These are phyloP conservation scores for Tuctoria greenei DNA, from an alignment of 176 grass and related monocot genomes.

Conservation along the genomic window DNA sequence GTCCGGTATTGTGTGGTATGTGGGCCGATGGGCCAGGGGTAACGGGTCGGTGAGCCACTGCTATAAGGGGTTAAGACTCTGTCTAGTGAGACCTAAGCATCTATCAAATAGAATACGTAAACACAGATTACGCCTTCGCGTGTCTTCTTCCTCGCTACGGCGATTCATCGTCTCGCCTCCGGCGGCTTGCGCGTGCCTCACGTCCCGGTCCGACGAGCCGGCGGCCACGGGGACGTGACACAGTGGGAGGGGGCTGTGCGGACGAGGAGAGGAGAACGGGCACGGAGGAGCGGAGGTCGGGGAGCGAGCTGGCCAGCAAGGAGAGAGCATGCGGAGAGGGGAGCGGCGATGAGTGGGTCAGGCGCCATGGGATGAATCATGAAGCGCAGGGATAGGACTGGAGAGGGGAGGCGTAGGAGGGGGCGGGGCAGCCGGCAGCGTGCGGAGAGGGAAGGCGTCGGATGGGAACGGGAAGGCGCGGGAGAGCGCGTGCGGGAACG, in stretches of 20 bases:
- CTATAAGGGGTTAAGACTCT: too few relatives aligned
- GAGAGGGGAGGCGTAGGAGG: constrained; percentile 46
- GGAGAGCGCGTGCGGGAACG: constrained; percentile 36
- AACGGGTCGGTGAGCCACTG: too few relatives aligned
- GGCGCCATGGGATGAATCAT: constrained; percentile 51
- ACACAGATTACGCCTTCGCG: too few relatives aligned
- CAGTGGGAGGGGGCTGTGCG: constrained; percentile 36
- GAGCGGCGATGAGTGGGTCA: constrained; percentile 31
- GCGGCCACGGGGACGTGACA: too few relatives aligned
- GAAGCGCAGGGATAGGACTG: constrained; percentile 47
- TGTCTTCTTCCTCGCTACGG: too few relatives aligned
- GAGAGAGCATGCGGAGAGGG: constrained; percentile 47
- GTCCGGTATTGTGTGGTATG: too few relatives aligned
- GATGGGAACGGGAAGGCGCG: constrained; percentile 41
- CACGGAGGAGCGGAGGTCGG: constrained; percentile 42
- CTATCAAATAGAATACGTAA: too few relatives aligned
- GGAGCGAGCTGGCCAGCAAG: constrained; percentile 46
- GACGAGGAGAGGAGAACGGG: constrained; percentile 39
- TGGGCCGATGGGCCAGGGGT: too few relatives aligned
- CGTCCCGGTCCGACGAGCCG: too few relatives aligned
- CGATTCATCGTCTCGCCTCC: too few relatives aligned
- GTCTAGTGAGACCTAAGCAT: too few relatives aligned
- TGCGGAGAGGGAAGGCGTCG: constrained; percentile 40
- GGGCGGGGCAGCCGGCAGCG: constrained; percentile 37
- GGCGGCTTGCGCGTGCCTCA: too few relatives aligned